phyloP scores from a whole-genome alignment of 2,329 filamentous ascomycete species.

The Colletotrichum zoysiae region DNA sequence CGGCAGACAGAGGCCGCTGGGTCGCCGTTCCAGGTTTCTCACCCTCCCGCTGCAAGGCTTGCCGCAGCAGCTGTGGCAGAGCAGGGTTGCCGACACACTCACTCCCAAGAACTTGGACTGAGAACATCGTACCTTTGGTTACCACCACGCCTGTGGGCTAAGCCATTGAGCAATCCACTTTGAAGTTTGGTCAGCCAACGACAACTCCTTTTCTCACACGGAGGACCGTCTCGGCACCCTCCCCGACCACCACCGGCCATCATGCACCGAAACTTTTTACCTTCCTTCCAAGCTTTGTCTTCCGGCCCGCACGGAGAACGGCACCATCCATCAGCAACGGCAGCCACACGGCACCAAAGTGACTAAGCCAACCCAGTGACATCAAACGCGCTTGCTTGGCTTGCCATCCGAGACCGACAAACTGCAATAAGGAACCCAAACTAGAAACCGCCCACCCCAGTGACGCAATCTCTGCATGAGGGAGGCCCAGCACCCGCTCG shows the following conservation, averaged over 20 bases:
- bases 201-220: neutral
- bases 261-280: conserved; percentile 1
- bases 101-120: neutral
- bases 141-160: neutral
- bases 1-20: conserved; percentile 26
- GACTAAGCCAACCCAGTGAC: conserved; percentile 18
- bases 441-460: neutral
- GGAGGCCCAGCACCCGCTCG: no score
- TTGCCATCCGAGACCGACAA: neutral
- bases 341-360: conserved; percentile 19
- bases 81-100: conserved; percentile 7
- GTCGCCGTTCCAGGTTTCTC: conserved; percentile 33
- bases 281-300: neutral
- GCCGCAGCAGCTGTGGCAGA: conserved; percentile 20
- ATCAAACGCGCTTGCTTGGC: conserved; percentile 36
- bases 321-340: conserved; percentile 21
- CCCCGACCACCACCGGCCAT: conserved; percentile 22
- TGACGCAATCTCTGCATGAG: conserved; percentile 27
- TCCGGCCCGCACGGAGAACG: conserved; percentile 17
- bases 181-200: neutral
- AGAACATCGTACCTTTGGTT: neutral
- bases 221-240: neutral
- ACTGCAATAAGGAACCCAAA: conserved; percentile 8
- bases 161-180: conserved; percentile 19
- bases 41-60: conserved; percentile 33